A percentile compares a stretch with the other conserved stretches of the same genome.
These are phyloP conservation scores for Cytospora schulzeri DNA, from an alignment of 2,329 filamentous ascomycete genomes.

Conservation along the genomic window DNA sequence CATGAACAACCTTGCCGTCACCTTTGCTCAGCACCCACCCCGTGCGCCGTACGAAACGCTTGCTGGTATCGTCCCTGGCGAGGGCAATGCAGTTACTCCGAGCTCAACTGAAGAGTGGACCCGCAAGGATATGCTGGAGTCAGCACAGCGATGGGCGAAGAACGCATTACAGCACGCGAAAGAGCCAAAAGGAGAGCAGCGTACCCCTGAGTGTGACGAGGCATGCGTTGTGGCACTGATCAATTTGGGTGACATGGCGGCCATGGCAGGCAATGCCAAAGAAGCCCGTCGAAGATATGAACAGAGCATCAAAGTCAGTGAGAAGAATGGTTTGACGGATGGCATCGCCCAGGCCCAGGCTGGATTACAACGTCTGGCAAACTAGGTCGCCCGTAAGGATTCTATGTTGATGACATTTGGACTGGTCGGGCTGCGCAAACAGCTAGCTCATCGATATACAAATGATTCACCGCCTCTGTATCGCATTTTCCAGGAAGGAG, in stretches of 20 bases:
- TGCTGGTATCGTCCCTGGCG: constrained; percentile 28
- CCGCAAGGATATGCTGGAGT: constrained; percentile 64
- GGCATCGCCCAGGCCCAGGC: constrained; percentile 56
- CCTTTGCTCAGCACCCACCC: constrained; percentile 68
- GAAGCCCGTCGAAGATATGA: constrained; percentile 70
- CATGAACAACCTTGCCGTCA: constrained; percentile 82
- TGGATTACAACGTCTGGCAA: constrained; percentile 42
- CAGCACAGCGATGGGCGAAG: constrained; percentile 75
- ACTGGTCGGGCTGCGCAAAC: background rate
- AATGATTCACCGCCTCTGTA: no score
- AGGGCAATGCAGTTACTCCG: constrained; percentile 18
- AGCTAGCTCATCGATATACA: background rate
- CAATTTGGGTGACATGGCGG: constrained; percentile 82
- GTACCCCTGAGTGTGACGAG: constrained; percentile 79
- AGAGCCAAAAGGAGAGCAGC: constrained; percentile 64
- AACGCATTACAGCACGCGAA: constrained; percentile 72
- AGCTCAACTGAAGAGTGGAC: constrained; percentile 42
- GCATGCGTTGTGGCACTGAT: constrained; percentile 83
- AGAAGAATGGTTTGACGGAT: constrained; percentile 53
- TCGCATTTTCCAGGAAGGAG: background rate
- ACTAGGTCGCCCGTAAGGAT: background rate
- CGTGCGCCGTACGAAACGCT: constrained; percentile 39
- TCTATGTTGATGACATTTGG: background rate
- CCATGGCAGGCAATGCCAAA: constrained; percentile 66
- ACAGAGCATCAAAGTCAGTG: constrained; percentile 66